Evolutionary conservation across 208 protist species (phyloP).

Genomic region (Leishmania aethiopica): DNA sequence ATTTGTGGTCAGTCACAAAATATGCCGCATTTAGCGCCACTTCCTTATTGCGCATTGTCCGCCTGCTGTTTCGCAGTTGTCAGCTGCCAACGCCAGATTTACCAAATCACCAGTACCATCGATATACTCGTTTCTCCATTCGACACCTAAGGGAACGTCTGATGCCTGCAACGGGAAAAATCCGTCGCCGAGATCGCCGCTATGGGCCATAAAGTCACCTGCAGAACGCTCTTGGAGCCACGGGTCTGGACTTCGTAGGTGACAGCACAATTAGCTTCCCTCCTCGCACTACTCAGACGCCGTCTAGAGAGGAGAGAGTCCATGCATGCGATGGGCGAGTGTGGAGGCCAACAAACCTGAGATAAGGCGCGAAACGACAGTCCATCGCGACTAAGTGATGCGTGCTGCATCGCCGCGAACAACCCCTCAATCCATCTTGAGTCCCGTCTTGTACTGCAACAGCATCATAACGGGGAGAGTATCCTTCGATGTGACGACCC

Average conservation of each 20-base stretch:
- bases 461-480: constrained; percentile 38
- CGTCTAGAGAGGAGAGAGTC: constrained; percentile 25
- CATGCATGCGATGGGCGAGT: constrained; percentile 19
- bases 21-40: constrained; percentile 28
- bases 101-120: constrained; percentile 13
- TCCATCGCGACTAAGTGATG: not conserved
- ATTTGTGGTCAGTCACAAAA: constrained; percentile 22
- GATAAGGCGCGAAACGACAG: constrained; percentile 36
- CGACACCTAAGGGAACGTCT: constrained; percentile 15
- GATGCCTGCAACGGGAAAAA: constrained; percentile 11
- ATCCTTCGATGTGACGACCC: constrained; percentile 33
- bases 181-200: not conserved
- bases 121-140: constrained; percentile 24
- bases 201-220: not conserved
- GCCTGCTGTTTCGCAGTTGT: not conserved
- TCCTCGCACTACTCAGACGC: constrained; percentile 36
- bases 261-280: constrained; percentile 41
- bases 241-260: not conserved
- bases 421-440: constrained; percentile 9
- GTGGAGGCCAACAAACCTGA: constrained; percentile 40
- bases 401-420: too few species aligned
- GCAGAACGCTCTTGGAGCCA: constrained; percentile 10
- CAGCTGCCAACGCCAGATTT: not conserved
- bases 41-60: constrained; percentile 27
- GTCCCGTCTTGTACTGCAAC: constrained; percentile 13